Conservation (phyloP, 257 asterid genomes). For the Coffea canephora region DNA sequence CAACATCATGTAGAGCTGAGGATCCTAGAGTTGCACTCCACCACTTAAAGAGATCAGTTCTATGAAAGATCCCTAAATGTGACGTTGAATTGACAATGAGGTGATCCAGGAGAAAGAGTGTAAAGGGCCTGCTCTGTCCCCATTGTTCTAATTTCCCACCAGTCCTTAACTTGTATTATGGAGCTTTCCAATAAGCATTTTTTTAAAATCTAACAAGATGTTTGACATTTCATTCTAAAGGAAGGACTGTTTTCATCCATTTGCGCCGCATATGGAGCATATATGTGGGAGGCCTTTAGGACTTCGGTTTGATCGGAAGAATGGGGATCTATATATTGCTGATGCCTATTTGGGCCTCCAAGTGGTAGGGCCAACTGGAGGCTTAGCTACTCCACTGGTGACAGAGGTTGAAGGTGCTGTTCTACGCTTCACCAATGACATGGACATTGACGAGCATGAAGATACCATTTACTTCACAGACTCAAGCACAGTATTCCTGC, state of each 20-base stretch:
- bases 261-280: constrained; percentile 62
- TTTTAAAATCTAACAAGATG: not conserved
- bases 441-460: constrained; percentile 63
- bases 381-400: constrained; percentile 45
- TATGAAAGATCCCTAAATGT: no score
- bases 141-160: no score
- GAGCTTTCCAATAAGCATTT: no score
- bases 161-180: no score
- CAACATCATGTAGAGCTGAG: not conserved
- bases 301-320: constrained; percentile 46
- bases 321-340: constrained; percentile 66
- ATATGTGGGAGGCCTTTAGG: constrained; percentile 80
- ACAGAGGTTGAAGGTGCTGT: constrained; percentile 55
- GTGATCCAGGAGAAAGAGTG: no score
- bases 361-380: constrained; percentile 66
- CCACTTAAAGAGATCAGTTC: no score
- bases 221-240: constrained; percentile 23
- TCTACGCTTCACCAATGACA: constrained; percentile 59
- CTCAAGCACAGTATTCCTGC: constrained; percentile 49
- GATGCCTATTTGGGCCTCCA: constrained; percentile 75
- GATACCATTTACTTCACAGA: constrained; percentile 64
- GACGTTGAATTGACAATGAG: no score
- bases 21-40: not conserved
- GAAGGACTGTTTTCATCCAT: constrained; percentile 48
- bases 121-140: no score